Evolutionary conservation across 148 eudicot genomes (phyloP).

Genomic region (Dianthus caryophyllus): DNA sequence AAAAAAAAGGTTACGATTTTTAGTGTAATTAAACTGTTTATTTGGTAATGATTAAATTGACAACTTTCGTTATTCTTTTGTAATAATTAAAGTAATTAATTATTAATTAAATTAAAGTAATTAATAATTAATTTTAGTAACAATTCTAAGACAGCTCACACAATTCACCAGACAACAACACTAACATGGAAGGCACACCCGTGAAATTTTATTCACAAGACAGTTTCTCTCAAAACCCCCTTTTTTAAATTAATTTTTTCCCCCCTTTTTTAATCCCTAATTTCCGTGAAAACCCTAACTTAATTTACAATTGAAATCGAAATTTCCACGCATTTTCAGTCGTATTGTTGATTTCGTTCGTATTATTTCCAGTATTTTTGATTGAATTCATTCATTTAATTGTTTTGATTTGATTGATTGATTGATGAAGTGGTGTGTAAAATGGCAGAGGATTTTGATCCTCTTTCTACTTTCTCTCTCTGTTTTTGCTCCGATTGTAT

Average conservation of each 20-base stretch:
- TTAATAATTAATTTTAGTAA: background rate
- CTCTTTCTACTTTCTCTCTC: constrained; percentile 68
- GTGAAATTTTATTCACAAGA: too few species aligned
- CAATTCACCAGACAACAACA: constrained; percentile 6
- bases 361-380: background rate
- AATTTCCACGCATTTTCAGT: background rate
- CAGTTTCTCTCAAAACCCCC: background rate
- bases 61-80: too few species aligned
- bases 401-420: background rate
- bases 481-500: constrained; percentile 52
- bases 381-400: constrained; percentile 18
- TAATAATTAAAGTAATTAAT: too few species aligned
- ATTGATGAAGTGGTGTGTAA: constrained; percentile 50
- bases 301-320: background rate
- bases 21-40: too few species aligned
- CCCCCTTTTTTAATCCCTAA: constrained; percentile 21
- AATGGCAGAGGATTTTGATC: constrained; percentile 80
- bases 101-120: background rate
- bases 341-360: too few species aligned
- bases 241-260: background rate
- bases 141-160: constrained; percentile 1
- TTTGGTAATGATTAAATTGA: too few species aligned
- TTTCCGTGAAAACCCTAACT: constrained; percentile 24
- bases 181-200: constrained; percentile 22
- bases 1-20: too few species aligned